Conservation (phyloP, 108 stramenopile genomes). For the Fragilaria radians region DNA sequence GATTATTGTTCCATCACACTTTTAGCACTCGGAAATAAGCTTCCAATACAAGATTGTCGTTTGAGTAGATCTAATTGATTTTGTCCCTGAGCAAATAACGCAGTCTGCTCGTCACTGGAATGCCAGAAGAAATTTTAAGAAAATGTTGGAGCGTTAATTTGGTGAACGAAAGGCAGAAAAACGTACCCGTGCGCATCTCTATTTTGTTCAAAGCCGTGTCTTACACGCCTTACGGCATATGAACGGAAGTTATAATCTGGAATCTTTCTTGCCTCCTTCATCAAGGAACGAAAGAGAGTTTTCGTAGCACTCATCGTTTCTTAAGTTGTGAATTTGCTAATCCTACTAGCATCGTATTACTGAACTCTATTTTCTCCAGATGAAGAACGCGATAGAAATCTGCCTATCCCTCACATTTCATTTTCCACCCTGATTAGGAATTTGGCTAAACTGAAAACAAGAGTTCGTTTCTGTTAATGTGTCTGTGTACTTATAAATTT, state of each 20-base stretch:
- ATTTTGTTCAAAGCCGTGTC: constrained; percentile 60
- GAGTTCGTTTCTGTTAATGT: too few relatives aligned
- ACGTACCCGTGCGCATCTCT: constrained; percentile 60
- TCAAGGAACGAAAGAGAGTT: constrained; percentile 53
- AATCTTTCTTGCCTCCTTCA: constrained; percentile 65
- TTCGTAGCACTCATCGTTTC: too few relatives aligned
- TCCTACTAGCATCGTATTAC: too few relatives aligned
- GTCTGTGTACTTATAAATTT: too few relatives aligned
- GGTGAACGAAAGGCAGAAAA: too few relatives aligned
- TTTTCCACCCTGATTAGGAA: too few relatives aligned
- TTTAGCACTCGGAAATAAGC: constrained; percentile 60
- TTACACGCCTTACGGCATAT: constrained; percentile 65
- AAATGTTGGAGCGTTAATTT: background rate
- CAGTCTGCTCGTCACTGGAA: constrained; percentile 48
- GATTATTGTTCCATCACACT: constrained; percentile 68
- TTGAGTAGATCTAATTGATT: constrained; percentile 59
- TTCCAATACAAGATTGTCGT: constrained; percentile 55
- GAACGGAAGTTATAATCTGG: constrained; percentile 81
- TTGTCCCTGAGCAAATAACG: constrained; percentile 51
- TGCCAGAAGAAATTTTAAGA: constrained; percentile 4
- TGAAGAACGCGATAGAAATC: too few relatives aligned
- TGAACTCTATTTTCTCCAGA: too few relatives aligned
- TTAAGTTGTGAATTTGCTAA: too few relatives aligned
- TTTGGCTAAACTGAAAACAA: too few relatives aligned
- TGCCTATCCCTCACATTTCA: too few relatives aligned